phyloP scores from a whole-genome alignment of 2,329 filamentous ascomycete species.

The Mollisiaceae sp. region DNA sequence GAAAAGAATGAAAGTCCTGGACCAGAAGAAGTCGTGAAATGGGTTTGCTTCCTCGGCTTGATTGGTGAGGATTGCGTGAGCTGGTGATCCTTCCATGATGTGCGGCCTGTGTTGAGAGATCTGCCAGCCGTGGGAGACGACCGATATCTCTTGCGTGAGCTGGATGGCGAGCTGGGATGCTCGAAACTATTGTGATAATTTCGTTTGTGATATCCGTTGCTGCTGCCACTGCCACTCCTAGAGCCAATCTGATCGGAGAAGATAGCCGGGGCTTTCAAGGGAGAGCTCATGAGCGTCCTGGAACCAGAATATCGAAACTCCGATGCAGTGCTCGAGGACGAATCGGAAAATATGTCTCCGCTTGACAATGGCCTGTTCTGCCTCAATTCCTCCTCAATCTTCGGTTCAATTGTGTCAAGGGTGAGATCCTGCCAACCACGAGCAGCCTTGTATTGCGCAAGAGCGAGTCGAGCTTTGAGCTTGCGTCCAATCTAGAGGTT shows the following conservation, averaged over 20 bases:
- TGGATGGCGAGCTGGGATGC: slow-evolving; percentile 56
- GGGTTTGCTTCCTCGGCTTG: slow-evolving; percentile 74
- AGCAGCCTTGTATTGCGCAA: slow-evolving; percentile 97
- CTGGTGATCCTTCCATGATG: slow-evolving; percentile 77
- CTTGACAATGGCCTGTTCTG: slow-evolving; percentile 62
- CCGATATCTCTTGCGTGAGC: slow-evolving; percentile 70
- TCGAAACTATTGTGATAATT: slow-evolving; percentile 66
- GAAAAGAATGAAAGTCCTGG: slow-evolving; percentile 80
- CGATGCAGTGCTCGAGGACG: slow-evolving; percentile 77
- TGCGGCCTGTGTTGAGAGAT: slow-evolving; percentile 56
- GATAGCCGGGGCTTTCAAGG: slow-evolving; percentile 75
- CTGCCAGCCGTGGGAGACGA: slow-evolving; percentile 66
- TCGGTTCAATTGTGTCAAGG: slow-evolving; percentile 84
- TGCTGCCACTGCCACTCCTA: slow-evolving; percentile 59
- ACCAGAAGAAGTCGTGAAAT: slow-evolving; percentile 73
- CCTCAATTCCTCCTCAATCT: slow-evolving; percentile 78
- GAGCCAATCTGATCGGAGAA: slow-evolving; percentile 84
- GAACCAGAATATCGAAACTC: slow-evolving; percentile 71
- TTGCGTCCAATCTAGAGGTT: slow-evolving; percentile 80
- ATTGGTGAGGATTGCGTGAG: slow-evolving; percentile 87
- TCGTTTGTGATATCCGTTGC: slow-evolving; percentile 68
- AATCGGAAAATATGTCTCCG: slow-evolving; percentile 82
- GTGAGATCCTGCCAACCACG: slow-evolving; percentile 93
- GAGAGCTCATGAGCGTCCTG: slow-evolving; percentile 73
- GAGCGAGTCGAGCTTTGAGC: slow-evolving; percentile 89